Evolutionary conservation across 2,329 filamentous ascomycete genomes (phyloP), one percentile per base, ranked within the genome.

Genomic region (Fusarium odoratissimum): DNA sequence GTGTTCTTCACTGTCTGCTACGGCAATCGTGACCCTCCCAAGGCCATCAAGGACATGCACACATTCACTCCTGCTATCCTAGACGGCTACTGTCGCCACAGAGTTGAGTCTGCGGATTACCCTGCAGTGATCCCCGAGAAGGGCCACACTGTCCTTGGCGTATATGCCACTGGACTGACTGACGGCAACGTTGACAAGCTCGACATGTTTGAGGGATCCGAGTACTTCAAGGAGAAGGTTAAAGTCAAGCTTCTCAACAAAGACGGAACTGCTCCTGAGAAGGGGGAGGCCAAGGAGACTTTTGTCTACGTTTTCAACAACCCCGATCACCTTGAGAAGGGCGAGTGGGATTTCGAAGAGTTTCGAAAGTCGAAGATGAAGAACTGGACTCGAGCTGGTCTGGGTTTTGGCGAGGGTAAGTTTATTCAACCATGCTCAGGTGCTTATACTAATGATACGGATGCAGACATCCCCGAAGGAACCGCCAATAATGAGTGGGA

Each of bases 1-100:
- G 91, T 98, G 77, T 94, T 98, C 75, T 92, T 93, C 83, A 92
- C 92, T 38, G 95, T 97, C 46, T 93, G 93, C 81, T 93, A 95
- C 82, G 89, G 91, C 73, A 82, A 83, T 13, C 80, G 83, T 21
- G 76, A 80, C 9, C 85, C 86, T 70, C 78, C 89, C 78, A 40
- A 87, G 80, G 77, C 86, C 80, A 80, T 88, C 41, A 78, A 83
- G 61, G 80, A 89, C 51, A 84, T 95, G 40, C 89, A 89, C 70
- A 88, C 82, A 1, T 90, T 94, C 79, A 86, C 86, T 0, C 93
- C 94, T 0, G 95, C 95, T 19, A 83, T 97, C n/a, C 87, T 98
- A 1, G 88, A 91, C 68, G 85, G 88, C 48, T 92, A 92, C 83
- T 90, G 90, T 58, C 93, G 95, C 35, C 88, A 86, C 77, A 90